Conservation (phyloP, 2,329 filamentous ascomycete genomes). For the Colletotrichum gloeosporioides region DNA sequence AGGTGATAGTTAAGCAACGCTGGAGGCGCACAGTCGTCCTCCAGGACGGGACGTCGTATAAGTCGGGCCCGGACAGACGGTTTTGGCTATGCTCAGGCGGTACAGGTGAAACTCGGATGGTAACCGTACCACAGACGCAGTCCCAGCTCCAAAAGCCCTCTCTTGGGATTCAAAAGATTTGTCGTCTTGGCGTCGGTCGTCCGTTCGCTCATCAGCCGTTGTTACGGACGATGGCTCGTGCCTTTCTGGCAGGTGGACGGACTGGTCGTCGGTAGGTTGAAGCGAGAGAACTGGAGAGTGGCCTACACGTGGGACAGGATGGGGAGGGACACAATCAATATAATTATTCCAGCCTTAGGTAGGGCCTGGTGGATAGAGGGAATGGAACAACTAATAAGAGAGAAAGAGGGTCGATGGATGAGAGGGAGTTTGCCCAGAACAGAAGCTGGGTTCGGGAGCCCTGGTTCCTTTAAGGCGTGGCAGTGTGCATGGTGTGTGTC, state of each 20-base stretch:
- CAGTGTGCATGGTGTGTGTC: constrained; percentile 5
- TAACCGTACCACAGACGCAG: constrained; percentile 10
- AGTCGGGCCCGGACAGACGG: constrained; percentile 11
- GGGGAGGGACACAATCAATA: background rate
- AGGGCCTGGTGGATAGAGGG: background rate
- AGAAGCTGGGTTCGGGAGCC: constrained; percentile 19
- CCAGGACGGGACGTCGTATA: background rate
- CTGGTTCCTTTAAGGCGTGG: constrained; percentile 21
- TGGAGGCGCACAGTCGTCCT: background rate
- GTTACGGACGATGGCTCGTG: constrained; percentile 10
- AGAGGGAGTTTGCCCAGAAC: background rate
- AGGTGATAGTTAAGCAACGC: background rate
- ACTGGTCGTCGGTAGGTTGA: background rate
- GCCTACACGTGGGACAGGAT: background rate
- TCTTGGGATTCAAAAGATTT: background rate
- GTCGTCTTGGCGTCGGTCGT: constrained; percentile 1
- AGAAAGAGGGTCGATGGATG: background rate
- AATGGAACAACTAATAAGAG: background rate
- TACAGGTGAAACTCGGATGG: constrained; percentile 13
- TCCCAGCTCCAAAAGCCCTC: constrained; percentile 1
- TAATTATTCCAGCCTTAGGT: background rate
- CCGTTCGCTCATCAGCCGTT: constrained; percentile 4
- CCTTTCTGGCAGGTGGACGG: constrained; percentile 9
- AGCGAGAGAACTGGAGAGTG: background rate
- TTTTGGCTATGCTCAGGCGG: constrained; percentile 6